Base-by-base conservation (phyloP, 352 stramenopile genomes). In the Pythium volutum region DNA sequence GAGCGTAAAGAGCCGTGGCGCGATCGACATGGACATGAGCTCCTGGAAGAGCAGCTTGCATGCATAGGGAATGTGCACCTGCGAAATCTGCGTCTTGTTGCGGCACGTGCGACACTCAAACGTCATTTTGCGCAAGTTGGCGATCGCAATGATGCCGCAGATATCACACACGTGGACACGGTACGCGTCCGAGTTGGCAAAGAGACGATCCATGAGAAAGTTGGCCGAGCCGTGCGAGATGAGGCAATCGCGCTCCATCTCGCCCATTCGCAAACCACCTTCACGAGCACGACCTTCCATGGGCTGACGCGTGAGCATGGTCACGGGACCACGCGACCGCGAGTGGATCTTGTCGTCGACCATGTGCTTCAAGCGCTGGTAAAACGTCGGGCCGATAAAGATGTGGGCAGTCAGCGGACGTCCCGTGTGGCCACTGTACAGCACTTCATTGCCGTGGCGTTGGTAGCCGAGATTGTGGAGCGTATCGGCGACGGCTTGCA, bases 191-290 rank as follows among this genome's bases (percentile, higher is more conserved):
- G 94, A 99, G 79, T 99, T 99, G 60, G 93, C 92, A 67, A 99
- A 99, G 70, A 99, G 89, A 9, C 98, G 91, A 82, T 99, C 98
- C 64, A 98, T 96, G 65, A 99, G 91, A 78, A 99, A 99, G 75
- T 98, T 98, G 49, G 97, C 97, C 54, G 95, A 98, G 34, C 98
- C 98, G 79, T 99, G 97, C 8, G 96, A 98, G 67, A 99, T 98
- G 53, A 99, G 75, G 75, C 97, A 99, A 91, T 99, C 98, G 69
- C 98, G 97, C 83, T 99, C 98, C 98, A 99, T 99, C 70, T 99
- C 98, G 61, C 98, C 98, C 96, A 99, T 99, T 53, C 98, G 96
- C 67, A 99, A 74, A 67, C 98, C 98, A 79, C 98, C 98, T 76
- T 99, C 97, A 58, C 96, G 86, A 36, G 93, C 95, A 77, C 98